Evolutionary conservation across 2,329 filamentous ascomycete genomes (phyloP).

Genomic region (Aspergillus niger): DNA sequence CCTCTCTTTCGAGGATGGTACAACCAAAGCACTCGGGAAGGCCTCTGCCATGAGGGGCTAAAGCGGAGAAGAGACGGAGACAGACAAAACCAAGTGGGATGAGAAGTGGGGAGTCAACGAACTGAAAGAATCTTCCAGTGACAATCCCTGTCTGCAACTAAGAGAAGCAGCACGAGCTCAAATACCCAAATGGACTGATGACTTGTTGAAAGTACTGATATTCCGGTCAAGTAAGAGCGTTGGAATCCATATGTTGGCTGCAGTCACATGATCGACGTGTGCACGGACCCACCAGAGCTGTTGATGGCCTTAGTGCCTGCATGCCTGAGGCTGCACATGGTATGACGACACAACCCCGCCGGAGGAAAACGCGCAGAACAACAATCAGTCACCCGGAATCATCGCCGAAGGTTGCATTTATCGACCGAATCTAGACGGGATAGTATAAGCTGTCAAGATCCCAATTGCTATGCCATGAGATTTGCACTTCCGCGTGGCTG

Average conservation of each 20-base stretch:
- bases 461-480: slow-evolving; percentile 11
- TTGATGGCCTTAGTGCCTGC: not conserved
- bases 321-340: slow-evolving; percentile 12
- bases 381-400: not conserved
- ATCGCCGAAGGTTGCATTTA: not conserved
- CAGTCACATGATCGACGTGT: slow-evolving; percentile 8
- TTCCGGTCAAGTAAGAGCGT: not conserved
- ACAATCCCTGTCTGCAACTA: not conserved
- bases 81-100: not conserved
- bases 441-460: not conserved
- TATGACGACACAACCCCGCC: slow-evolving; percentile 22
- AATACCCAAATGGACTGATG: not conserved
- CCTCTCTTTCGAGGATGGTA: slow-evolving; percentile 64
- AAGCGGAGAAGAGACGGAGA: not conserved
- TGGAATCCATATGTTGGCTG: not conserved
- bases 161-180: not conserved
- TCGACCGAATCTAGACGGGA: not conserved
- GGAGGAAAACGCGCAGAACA: not conserved
- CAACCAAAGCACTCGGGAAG: slow-evolving; percentile 40
- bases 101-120: not conserved
- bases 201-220: not conserved
- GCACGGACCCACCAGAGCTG: not conserved
- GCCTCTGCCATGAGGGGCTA: slow-evolving; percentile 37
- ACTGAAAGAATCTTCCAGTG: not conserved
- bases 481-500: slow-evolving; percentile 1